Conservation (phyloP, 2,329 filamentous ascomycete species). For the Beauveria brongniartii region DNA sequence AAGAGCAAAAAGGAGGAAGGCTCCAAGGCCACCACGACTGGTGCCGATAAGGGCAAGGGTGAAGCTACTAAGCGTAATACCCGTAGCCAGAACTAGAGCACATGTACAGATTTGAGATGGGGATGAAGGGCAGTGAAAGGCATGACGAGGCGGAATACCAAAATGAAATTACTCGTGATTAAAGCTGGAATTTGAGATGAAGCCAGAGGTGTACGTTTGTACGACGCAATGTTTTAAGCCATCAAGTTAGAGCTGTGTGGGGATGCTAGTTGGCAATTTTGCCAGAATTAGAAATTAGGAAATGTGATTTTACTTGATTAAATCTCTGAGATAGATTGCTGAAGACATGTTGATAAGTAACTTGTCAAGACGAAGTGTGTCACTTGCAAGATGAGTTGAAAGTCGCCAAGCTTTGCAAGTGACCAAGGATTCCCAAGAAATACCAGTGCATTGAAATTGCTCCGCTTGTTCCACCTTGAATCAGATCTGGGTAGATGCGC, state of each 20-base stretch:
- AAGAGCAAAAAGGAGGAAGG: conserved; percentile 67
- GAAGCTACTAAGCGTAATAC: conserved; percentile 57
- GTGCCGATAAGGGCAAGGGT: conserved; percentile 67
- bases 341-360: too few species aligned
- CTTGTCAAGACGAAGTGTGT: too few species aligned
- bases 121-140: not conserved
- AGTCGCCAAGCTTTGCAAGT: too few species aligned
- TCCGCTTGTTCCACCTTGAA: not conserved
- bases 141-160: conserved; percentile 4
- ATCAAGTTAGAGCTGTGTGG: not conserved
- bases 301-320: not conserved
- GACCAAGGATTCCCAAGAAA: too few species aligned
- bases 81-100: conserved; percentile 44
- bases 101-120: not conserved
- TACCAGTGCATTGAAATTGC: too few species aligned
- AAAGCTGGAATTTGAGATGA: conserved; percentile 9
- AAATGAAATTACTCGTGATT: conserved; percentile 4
- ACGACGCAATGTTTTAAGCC: conserved; percentile 5
- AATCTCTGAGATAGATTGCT: too few species aligned
- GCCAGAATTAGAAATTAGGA: not conserved
- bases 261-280: not conserved
- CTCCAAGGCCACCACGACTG: conserved; percentile 48
- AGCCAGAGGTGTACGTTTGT: conserved; percentile 6
- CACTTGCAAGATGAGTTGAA: too few species aligned
- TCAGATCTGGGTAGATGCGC: not conserved